Conservation (phyloP, 2,329 filamentous ascomycete genomes). For the Grosmannia serpens region DNA sequence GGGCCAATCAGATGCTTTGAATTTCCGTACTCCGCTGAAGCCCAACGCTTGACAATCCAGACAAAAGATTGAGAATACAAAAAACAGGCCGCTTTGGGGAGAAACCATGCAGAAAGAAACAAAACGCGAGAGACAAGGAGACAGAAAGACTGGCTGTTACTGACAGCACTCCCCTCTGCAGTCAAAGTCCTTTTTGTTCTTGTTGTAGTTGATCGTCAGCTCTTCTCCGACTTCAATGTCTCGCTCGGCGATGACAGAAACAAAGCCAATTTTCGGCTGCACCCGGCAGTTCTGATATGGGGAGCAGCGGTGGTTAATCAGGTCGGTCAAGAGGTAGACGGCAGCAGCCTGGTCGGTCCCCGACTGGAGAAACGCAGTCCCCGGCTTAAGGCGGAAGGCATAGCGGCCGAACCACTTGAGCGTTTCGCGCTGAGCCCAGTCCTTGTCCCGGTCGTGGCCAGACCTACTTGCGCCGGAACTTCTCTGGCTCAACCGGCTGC, state of each 20-base stretch:
- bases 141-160: not conserved
- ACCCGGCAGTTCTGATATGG: slow-evolving; percentile 17
- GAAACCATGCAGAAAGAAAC: not conserved
- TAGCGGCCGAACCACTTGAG: slow-evolving; percentile 14
- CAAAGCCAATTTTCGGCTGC: slow-evolving; percentile 11
- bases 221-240: slow-evolving; percentile 21
- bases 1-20: not conserved
- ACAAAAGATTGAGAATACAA: not conserved
- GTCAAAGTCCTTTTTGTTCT: slow-evolving; percentile 14
- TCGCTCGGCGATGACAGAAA: slow-evolving; percentile 15
- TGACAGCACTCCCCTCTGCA: slow-evolving; percentile 17
- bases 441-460: not conserved
- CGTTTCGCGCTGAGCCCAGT: slow-evolving; percentile 5
- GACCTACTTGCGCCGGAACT: not conserved
- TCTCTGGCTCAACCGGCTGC: not conserved
- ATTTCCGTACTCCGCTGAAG: not conserved
- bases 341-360: slow-evolving; percentile 9
- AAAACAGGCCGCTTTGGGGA: not conserved
- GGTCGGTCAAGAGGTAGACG: slow-evolving; percentile 13
- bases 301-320: slow-evolving; percentile 24
- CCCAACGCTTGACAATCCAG: not conserved
- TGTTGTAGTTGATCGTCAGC: slow-evolving; percentile 26
- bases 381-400: slow-evolving; percentile 12
- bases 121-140: not conserved
- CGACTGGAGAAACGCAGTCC: slow-evolving; percentile 4